These are phyloP conservation scores for Neonectria hederae DNA, from an alignment of 2,329 filamentous ascomycete genomes.

Conservation along the genomic window DNA sequence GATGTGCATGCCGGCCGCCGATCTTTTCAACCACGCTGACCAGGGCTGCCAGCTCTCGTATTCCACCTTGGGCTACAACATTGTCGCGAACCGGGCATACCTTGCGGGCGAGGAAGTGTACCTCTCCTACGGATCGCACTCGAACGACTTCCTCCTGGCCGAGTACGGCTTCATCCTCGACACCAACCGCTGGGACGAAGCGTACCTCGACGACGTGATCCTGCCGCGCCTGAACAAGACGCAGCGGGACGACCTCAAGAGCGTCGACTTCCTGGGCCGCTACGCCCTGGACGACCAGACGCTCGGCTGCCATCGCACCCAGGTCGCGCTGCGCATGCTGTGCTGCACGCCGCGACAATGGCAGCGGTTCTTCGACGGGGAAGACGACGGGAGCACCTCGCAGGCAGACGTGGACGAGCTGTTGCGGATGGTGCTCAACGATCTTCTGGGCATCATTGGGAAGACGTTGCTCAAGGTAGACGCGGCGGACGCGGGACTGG, in stretches of 20 bases:
- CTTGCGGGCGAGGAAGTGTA: slow-evolving; percentile 70
- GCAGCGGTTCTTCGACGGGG: slow-evolving; percentile 52
- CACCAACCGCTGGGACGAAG: slow-evolving; percentile 60
- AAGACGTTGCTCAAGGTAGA: slow-evolving; percentile 46
- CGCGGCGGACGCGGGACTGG: slow-evolving; percentile 43
- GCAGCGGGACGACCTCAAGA: slow-evolving; percentile 55
- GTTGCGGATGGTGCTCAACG: slow-evolving; percentile 50
- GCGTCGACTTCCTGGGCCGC: slow-evolving; percentile 58
- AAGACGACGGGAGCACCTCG: slow-evolving; percentile 58
- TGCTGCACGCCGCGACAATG: slow-evolving; percentile 45
- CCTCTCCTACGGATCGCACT: slow-evolving; percentile 75
- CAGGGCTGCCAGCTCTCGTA: slow-evolving; percentile 63
- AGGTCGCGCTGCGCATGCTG: slow-evolving; percentile 59
- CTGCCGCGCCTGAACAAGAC: slow-evolving; percentile 49
- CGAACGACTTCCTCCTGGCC: slow-evolving; percentile 76
- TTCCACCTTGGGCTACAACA: slow-evolving; percentile 61
- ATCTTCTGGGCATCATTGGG: slow-evolving; percentile 47
- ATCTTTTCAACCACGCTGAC: slow-evolving; percentile 72
- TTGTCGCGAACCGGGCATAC: slow-evolving; percentile 62
- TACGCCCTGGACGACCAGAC: slow-evolving; percentile 54
- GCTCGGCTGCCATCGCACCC: slow-evolving; percentile 61
- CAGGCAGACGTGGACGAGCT: slow-evolving; percentile 51
- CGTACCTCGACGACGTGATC: slow-evolving; percentile 58
- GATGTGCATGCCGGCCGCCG: slow-evolving; percentile 76
- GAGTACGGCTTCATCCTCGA: slow-evolving; percentile 69